Evolutionary conservation across 306 rosid species (phyloP), one percentile per base, ranked within the genome.

Genomic region (Begonia peltatifolia): DNA sequence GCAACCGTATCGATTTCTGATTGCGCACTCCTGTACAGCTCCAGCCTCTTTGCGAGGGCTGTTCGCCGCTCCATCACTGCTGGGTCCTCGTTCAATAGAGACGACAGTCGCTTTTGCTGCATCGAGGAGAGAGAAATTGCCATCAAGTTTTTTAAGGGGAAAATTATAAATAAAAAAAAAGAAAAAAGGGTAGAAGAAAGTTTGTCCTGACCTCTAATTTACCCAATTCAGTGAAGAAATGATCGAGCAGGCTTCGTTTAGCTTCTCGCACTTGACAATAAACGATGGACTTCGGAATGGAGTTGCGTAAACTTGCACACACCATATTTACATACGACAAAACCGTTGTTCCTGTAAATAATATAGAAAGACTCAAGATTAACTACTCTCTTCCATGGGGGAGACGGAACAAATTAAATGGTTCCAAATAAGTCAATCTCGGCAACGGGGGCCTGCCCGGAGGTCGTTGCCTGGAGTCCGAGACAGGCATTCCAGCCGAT

Each of bases 191-290:
- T 5, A 18, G 12, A 6, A 8, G 11, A 42, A 25, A 25, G 35
- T 6, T 8, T 9, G 5, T 41, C 36, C 74, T 64, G 58, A 84
- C 96, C 73, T 88, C 96, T 64, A 84, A 38, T 82, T 79, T 84
- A 42, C 95, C 96, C 57, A 88, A 46, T 0, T 88, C 96, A 0
- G 82, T 70, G 76, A 77, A 88, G 63, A 88, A 88, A 68, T 76
- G 87, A 60, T 82, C 95, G 11, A 84, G 94, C 9, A 88, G 71
- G 78, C 82, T 68, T 59, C 95, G 68, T 72, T 88, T 88, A 20
- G 95, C 96, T 70, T 88, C 96, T 5, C 88, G 78, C 67, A 88
- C 95, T 79, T 88, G 96, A 58, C 94, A 84, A 55, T 84, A 75
- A 53, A 88, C 96, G 16, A 81, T 52, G 48, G 95, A 88, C 67